phyloP scores from a whole-genome alignment of 2,329 filamentous ascomycete genomes.

The Coleophoma eucalyptorum region DNA sequence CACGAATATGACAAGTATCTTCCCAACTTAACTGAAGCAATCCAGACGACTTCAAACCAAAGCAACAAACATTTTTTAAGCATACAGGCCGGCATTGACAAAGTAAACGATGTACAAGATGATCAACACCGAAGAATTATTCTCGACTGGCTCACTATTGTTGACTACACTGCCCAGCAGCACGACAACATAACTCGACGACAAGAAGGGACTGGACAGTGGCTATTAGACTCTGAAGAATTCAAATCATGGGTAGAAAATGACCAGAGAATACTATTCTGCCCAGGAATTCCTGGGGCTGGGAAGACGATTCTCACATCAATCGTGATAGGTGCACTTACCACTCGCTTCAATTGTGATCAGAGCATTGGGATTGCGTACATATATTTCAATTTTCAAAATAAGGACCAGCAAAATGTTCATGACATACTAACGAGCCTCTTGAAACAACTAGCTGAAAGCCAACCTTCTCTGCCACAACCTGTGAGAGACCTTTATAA shows the following conservation, averaged over 20 bases:
- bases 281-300: conserved; percentile 11
- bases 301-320: not conserved
- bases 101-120: too few species aligned
- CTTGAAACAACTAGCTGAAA: not conserved
- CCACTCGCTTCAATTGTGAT: not conserved
- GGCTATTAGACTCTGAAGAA: conserved; percentile 10
- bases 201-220: too few species aligned
- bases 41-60: too few species aligned
- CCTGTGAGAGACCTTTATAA: not conserved
- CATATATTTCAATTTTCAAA: too few species aligned
- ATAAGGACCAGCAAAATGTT: not conserved
- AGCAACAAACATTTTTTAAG: too few species aligned
- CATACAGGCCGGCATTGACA: too few species aligned
- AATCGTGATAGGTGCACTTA: not conserved
- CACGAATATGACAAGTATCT: too few species aligned
- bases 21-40: too few species aligned
- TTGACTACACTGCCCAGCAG: too few species aligned
- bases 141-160: too few species aligned
- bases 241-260: conserved; percentile 10
- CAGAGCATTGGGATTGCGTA: not conserved
- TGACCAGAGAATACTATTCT: conserved; percentile 10
- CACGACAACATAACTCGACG: too few species aligned
- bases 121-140: too few species aligned
- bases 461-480: not conserved
- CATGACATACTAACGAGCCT: not conserved